These are phyloP conservation scores for Phytophthora megakarya DNA, from an alignment of 352 stramenopile species.

Conservation along the genomic window DNA sequence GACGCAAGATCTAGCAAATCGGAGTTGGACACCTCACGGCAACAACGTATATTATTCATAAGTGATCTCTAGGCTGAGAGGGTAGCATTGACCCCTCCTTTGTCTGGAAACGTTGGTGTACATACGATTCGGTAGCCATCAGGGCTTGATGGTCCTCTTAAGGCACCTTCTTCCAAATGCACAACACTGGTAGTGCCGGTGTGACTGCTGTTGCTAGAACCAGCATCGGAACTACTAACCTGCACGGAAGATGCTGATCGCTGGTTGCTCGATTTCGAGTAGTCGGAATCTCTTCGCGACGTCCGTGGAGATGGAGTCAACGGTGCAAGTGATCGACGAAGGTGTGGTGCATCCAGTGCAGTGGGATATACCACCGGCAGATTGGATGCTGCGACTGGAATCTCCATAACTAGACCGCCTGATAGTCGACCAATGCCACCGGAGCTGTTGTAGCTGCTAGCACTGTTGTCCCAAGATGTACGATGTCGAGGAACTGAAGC, in stretches of 20 bases:
- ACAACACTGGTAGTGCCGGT: constrained; percentile 18
- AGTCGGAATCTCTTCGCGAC: constrained; percentile 34
- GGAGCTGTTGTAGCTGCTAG: constrained; percentile 25
- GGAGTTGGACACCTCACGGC: background rate
- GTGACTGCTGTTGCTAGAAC: constrained; percentile 12
- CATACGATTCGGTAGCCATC: constrained; percentile 62
- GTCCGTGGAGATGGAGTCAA: constrained; percentile 34
- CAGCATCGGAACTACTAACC: constrained; percentile 10
- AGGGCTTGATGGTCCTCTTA: constrained; percentile 30
- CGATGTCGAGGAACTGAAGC: constrained; percentile 19
- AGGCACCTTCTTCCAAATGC: constrained; percentile 32
- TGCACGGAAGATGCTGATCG: constrained; percentile 12
- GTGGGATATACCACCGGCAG: constrained; percentile 25
- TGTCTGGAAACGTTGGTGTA: constrained; percentile 70
- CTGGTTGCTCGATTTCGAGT: constrained; percentile 33
- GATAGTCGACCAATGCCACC: constrained; percentile 40
- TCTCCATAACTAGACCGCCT: constrained; percentile 53
- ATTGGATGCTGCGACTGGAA: constrained; percentile 19
- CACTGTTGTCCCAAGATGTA: constrained; percentile 21
- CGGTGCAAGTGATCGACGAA: constrained; percentile 41
- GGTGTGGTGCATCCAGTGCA: constrained; percentile 24
- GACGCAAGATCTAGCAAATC: too few relatives aligned
- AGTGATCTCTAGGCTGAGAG: constrained; percentile 37
- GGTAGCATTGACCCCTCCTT: constrained; percentile 27
- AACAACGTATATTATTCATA: constrained; percentile 36